Evolutionary conservation across 225 moss, liverwort and hornwort genomes (phyloP), one percentile per base, ranked within the genome.

Genomic region (Straminergon stramineum): DNA sequence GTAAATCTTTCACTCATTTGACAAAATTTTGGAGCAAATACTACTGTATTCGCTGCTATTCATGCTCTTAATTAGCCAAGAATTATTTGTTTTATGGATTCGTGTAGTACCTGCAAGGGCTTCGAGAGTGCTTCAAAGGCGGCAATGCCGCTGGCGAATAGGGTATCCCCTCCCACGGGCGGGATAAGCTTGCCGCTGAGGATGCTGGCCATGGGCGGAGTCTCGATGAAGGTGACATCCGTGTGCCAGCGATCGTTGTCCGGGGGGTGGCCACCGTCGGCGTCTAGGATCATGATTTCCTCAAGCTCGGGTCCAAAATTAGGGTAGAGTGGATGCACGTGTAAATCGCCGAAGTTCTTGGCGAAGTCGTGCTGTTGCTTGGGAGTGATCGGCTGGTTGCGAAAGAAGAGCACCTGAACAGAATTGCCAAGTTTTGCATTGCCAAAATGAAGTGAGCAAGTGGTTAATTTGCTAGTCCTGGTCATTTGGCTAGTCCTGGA

Each of bases 221-320:
- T 91, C 71, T 89, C 78, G 52, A 74, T 91, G 89, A 91, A 91
- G 10, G 91, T 91, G 55, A 91, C 91, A 55, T 91, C 91, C 41
- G 91, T 87, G 73, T 91, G 91, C 91, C 91, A 91, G 17, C 41
- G 84, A 26, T 89, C 89, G n/a, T 89, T 91, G 58, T 91, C 84
- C 15, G 91, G 52, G 14, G 89, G 89, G 57, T 84, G 87, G 8
- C 20, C 45, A 3, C 28, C 87, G 53, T 90, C 84, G 5, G 91
- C 53, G 10, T 91, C 91, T 18, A 91, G 81, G 51, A 90, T 75
- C 91, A 91, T 85, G 65, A 91, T 90, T 80, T 91, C 87, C 37
- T 90, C 87, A 11, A 90, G 58, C 81, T 90, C 84, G 3, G 91
- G 87, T 4, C 87, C 91, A 43, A 87, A 81, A 68, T 91, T 91